phyloP scores from a whole-genome alignment of 345 rosid genomes.

The Brassica rapa region DNA sequence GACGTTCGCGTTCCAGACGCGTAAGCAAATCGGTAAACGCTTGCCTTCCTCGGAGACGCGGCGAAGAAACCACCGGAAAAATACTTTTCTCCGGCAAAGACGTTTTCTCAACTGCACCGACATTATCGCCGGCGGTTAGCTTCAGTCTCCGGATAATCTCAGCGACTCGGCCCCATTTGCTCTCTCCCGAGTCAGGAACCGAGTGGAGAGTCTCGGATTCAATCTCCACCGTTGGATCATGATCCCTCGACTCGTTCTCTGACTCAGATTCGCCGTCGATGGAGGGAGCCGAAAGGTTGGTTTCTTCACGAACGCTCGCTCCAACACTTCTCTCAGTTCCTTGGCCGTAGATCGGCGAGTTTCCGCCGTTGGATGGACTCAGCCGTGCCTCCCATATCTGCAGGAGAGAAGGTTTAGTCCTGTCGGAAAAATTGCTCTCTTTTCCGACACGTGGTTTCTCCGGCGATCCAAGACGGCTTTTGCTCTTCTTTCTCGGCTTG shows the following conservation, averaged over 20 bases:
- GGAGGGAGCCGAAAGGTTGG: constrained; percentile 14
- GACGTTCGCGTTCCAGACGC: constrained; percentile 60
- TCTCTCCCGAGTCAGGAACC: constrained; percentile 40
- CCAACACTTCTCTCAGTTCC: background rate
- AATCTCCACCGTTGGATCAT: constrained; percentile 24
- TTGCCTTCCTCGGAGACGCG: constrained; percentile 67
- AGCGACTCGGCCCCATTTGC: constrained; percentile 56
- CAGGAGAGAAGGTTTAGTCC: constrained; percentile 53
- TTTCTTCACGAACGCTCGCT: constrained; percentile 23
- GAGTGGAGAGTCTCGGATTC: constrained; percentile 16
- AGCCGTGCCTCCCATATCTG: constrained; percentile 92
- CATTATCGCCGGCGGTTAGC: constrained; percentile 25
- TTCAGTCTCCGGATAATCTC: constrained; percentile 64
- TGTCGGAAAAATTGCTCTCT: background rate
- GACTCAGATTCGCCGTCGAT: constrained; percentile 27
- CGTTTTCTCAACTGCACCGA: constrained; percentile 30
- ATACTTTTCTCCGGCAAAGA: constrained; percentile 19
- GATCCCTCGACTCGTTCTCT: constrained; percentile 33
- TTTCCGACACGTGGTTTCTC: constrained; percentile 17
- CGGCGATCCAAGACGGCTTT: constrained; percentile 26
- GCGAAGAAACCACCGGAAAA: constrained; percentile 41
- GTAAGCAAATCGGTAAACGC: constrained; percentile 65
- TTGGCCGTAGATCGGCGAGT: constrained; percentile 9
- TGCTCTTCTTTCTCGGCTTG: constrained; percentile 20
- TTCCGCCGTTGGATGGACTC: constrained; percentile 41